Evolutionary conservation across 2,329 filamentous ascomycete genomes (phyloP).

Genomic region (Xylariaceae sp.): DNA sequence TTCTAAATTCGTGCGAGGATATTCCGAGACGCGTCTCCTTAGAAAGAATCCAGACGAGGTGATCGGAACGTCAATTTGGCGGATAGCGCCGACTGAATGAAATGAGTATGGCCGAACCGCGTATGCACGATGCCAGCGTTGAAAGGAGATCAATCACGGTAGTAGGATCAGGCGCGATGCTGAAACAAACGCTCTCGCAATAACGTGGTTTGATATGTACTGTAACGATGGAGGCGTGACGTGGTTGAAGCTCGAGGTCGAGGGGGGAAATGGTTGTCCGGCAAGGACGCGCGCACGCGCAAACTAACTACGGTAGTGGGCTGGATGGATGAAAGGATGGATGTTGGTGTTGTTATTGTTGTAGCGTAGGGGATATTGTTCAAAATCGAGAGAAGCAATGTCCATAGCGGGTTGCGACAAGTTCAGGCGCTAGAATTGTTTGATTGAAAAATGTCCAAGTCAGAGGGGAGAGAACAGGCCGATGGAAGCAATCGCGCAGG

Average conservation of each 20-base stretch:
- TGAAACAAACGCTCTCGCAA: background rate
- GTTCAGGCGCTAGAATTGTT: slow-evolving; percentile 1
- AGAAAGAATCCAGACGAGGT: background rate
- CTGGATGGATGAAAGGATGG: background rate
- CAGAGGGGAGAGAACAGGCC: background rate
- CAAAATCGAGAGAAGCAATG: slow-evolving; percentile 12
- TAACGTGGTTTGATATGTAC: background rate
- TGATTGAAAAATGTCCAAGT: slow-evolving; percentile 10
- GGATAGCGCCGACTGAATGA: background rate
- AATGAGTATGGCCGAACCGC: background rate
- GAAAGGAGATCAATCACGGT: background rate
- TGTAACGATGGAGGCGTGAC: background rate
- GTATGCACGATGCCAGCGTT: background rate
- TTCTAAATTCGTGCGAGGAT: background rate
- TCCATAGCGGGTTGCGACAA: slow-evolving; percentile 13
- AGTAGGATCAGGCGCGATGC: background rate
- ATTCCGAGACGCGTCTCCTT: background rate
- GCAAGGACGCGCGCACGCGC: slow-evolving; percentile 12
- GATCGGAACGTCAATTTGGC: background rate
- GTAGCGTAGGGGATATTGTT: slow-evolving; percentile 10
- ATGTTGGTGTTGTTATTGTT: slow-evolving; percentile 1
- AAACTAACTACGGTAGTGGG: background rate
- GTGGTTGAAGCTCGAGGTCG: background rate
- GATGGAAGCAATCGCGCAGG: background rate
- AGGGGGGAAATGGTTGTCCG: slow-evolving; percentile 7